Conservation (phyloP, 108 stramenopile species). For the Mayamaea pseudoterrestris region DNA sequence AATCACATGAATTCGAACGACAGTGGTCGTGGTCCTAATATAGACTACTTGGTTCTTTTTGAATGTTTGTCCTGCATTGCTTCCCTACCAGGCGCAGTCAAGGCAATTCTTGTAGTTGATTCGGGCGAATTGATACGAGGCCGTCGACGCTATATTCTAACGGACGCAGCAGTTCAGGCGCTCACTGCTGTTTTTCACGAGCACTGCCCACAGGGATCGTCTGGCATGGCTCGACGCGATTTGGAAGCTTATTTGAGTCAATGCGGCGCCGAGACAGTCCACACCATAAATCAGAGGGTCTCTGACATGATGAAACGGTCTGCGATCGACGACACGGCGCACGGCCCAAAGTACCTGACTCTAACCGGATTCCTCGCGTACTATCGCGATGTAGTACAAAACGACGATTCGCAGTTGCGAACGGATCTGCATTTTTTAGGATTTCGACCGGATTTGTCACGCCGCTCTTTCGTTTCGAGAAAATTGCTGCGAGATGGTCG, state of each 20-base stretch:
- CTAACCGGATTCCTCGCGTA: conserved; percentile 82
- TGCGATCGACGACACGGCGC: conserved; percentile 19
- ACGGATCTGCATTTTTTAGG: conserved; percentile 65
- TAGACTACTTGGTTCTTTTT: conserved; percentile 29
- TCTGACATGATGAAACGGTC: conserved; percentile 64
- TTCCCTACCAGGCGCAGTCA: conserved; percentile 31
- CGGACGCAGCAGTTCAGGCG: conserved; percentile 28
- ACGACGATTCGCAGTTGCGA: conserved; percentile 44
- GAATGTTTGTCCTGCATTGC: conserved; percentile 60
- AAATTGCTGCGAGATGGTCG: conserved; percentile 3
- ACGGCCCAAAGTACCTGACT: conserved; percentile 31
- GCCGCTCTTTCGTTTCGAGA: conserved; percentile 24
- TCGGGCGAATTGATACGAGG: conserved; percentile 39
- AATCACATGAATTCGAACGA: conserved; percentile 32
- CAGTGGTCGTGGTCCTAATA: conserved; percentile 6
- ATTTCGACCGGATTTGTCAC: conserved; percentile 68
- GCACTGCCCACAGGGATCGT: conserved; percentile 26
- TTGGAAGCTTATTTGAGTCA: conserved; percentile 54
- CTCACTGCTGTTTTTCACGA: conserved; percentile 54
- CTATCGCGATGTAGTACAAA: conserved; percentile 63
- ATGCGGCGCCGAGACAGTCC: conserved; percentile 43
- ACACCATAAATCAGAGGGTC: conserved; percentile 8
- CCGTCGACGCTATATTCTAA: conserved; percentile 28
- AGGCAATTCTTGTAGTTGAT: conserved; percentile 42
- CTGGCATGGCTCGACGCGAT: conserved; percentile 56